Evolutionary conservation across 495 filamentous ascomycete genomes (phyloP), one percentile per base, ranked within the genome.

Genomic region (Podospora pseudopauciseta): DNA sequence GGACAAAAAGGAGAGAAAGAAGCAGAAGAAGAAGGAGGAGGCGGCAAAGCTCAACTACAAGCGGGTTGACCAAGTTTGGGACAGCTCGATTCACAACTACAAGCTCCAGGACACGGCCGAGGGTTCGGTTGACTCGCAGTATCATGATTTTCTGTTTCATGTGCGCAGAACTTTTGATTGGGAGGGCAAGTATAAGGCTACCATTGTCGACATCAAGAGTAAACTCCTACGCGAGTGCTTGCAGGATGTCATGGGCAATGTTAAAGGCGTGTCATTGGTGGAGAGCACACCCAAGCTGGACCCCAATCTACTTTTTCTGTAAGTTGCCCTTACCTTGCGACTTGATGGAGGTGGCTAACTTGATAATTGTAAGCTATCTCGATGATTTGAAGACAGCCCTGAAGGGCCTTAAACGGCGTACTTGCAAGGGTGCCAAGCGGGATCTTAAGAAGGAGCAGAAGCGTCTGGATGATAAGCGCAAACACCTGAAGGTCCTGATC

Each of bases 281-380:
- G 89, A 93, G 69, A 92, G 95, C 53, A 89, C 90, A 3, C 91
- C 94, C 3, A 84, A 85, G 30, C 81, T 92, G 16, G 91, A 96
- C 73, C 93, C 94, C 11, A 94, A 96, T 75, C 87, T 92, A 84
- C 85, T 97, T 7, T 97, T 97, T 82, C 80, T 95, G 66, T 81
- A 67, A 75, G 78, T 71, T 57, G 11, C 27, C 32, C 27, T 28
- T 55, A 9, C 60, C 18, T n/a, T 56, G 3, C 55, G 18, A 13
- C 57, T 32, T 13, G 30, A 7, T 44, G 56, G 4, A 3, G 19
- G 44, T 32, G 5, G 4, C 18, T 20, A 27, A 20, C 74, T 71
- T 27, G 77, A 16, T 30, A 61, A 15, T 2, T 19, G 23, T 0
- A 28, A 80, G 80, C 44, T 94, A 94, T 74, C 85, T 93, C 18